Conservation (phyloP, 2,329 filamentous ascomycete genomes). For the Sclerotinia glacialis region DNA sequence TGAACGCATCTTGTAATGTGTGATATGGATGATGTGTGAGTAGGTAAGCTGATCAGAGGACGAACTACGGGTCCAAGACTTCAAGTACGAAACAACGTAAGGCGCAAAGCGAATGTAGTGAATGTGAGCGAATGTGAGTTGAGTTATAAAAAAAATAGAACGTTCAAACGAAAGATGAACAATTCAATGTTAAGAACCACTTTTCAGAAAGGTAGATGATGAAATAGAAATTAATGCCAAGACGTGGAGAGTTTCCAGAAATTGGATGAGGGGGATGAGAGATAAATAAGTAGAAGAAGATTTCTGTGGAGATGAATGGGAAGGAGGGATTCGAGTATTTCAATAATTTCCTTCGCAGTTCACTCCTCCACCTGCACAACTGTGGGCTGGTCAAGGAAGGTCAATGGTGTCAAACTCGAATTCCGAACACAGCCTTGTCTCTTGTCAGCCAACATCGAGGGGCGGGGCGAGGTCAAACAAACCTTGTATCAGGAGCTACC, state of each 20-base stretch:
- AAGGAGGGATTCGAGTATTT: conserved; percentile 5
- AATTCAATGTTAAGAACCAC: conserved; percentile 1
- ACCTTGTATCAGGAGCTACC: conserved; percentile 16
- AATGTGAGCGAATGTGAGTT: not conserved
- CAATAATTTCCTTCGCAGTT: not conserved
- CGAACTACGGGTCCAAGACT: conserved; percentile 7
- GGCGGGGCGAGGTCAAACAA: conserved; percentile 18
- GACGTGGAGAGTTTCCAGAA: conserved; percentile 12
- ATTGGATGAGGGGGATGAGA: not conserved
- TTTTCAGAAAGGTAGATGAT: conserved; percentile 4
- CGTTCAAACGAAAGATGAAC: conserved; percentile 11
- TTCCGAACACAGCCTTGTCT: conserved; percentile 19
- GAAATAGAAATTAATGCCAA: conserved; percentile 17
- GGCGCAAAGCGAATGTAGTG: conserved; percentile 2
- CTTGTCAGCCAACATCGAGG: conserved; percentile 8
- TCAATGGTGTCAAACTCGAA: conserved; percentile 16
- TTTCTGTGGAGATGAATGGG: not conserved
- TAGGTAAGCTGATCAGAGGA: not conserved
- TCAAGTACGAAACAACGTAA: conserved; percentile 11
- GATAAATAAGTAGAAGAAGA: conserved; percentile 11
- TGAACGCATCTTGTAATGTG: conserved; percentile 30
- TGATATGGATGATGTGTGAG: not conserved
- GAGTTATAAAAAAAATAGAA: not conserved
- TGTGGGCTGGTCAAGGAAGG: conserved; percentile 11
- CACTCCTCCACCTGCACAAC: not conserved